Percentiles rank a stretch among this genome's conserved stretches.
Conservation (phyloP, 352 stramenopile species). For the Pythium grandisporangium region DNA sequence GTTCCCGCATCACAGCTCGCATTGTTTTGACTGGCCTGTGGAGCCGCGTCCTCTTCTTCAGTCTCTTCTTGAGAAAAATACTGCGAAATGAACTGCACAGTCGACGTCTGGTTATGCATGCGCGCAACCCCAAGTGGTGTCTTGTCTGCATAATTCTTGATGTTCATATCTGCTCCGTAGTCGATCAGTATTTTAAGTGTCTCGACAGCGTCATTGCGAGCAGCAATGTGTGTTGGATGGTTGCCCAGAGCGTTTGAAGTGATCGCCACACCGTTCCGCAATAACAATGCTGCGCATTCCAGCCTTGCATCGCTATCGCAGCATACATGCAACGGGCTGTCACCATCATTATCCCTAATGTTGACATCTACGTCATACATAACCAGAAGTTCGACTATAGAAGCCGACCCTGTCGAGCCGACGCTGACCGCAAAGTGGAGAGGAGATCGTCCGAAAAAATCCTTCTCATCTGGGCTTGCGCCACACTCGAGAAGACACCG, state of each 20-base stretch:
- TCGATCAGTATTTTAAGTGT: slow-evolving; percentile 65
- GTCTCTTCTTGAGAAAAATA: slow-evolving; percentile 47
- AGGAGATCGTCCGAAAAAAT: slow-evolving; percentile 55
- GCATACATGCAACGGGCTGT: slow-evolving; percentile 54
- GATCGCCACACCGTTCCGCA: slow-evolving; percentile 43
- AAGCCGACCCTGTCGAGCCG: slow-evolving; percentile 7
- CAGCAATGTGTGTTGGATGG: slow-evolving; percentile 67
- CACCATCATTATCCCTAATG: slow-evolving; percentile 53
- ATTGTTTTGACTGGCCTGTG: too few relatives aligned
- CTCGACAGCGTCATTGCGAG: slow-evolving; percentile 41
- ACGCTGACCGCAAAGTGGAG: slow-evolving; percentile 54
- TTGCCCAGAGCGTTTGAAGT: slow-evolving; percentile 52
- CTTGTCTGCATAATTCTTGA: slow-evolving; percentile 76
- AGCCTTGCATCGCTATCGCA: slow-evolving; percentile 39
- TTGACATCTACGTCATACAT: slow-evolving; percentile 70
- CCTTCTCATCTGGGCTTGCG: slow-evolving; percentile 41
- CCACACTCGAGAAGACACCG: slow-evolving; percentile 47
- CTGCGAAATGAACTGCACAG: slow-evolving; percentile 52
- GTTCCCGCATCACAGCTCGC: too few relatives aligned
- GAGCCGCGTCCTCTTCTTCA: slow-evolving; percentile 3
- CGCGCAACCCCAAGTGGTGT: slow-evolving; percentile 67
- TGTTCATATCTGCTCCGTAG: slow-evolving; percentile 76
- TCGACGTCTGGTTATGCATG: slow-evolving; percentile 42
- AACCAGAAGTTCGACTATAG: slow-evolving; percentile 43
- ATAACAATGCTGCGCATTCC: slow-evolving; percentile 42